Conservation (phyloP, 345 rosid genomes). For the Eucalyptus cladocalyx region DNA sequence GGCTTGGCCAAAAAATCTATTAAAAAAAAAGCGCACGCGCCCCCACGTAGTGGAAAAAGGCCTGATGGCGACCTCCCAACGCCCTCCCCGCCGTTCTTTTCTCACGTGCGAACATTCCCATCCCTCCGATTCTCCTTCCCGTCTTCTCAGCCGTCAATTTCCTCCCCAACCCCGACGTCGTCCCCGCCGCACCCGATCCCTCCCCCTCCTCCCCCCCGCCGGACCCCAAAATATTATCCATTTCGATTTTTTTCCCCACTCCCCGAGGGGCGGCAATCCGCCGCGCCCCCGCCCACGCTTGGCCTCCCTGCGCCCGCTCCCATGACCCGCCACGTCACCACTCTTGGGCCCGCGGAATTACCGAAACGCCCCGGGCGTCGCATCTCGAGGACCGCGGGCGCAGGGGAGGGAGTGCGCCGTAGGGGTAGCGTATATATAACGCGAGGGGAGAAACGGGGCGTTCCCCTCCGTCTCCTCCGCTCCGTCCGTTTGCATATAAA, state of each 20-base stretch:
- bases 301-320: neutral
- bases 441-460: neutral
- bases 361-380: neutral
- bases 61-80: neutral
- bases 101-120: neutral
- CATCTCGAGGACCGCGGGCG: neutral
- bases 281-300: neutral
- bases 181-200: neutral
- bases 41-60: neutral
- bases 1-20: neutral
- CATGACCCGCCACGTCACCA: neutral
- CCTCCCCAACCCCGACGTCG: neutral
- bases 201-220: neutral
- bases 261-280: neutral
- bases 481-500: neutral
- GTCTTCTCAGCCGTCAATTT: neutral
- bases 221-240: conserved; percentile 15
- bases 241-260: neutral
- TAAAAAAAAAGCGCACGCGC: neutral
- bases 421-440: neutral
- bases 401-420: neutral
- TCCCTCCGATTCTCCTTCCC: neutral
- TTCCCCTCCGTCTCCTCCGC: neutral
- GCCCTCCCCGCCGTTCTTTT: neutral
- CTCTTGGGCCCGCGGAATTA: accelerated